A percentile compares a stretch with the other conserved stretches of the same genome.
These are phyloP conservation scores for Podospora tetraspora DNA, from an alignment of 495 filamentous ascomycete genomes.

Conservation along the genomic window DNA sequence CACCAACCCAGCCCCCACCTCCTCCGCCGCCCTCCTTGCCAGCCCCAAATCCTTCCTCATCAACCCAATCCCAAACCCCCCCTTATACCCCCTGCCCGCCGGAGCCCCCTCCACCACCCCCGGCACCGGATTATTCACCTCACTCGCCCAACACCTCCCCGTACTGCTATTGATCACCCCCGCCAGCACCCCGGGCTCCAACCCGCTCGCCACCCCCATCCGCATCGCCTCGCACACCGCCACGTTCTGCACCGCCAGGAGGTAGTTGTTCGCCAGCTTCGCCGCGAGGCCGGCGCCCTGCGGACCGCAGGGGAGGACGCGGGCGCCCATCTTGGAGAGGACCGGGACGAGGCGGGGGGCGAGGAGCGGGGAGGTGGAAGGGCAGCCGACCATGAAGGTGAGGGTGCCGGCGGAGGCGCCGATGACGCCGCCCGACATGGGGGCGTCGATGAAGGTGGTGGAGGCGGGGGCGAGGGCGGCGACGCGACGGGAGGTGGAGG, in stretches of 20 bases:
- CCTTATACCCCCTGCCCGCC: slow-evolving; percentile 66
- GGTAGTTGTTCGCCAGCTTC: slow-evolving; percentile 92
- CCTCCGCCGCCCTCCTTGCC: slow-evolving; percentile 65
- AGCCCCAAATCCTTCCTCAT: slow-evolving; percentile 81
- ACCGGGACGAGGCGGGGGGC: slow-evolving; percentile 52
- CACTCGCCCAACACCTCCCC: slow-evolving; percentile 85
- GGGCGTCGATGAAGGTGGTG: slow-evolving; percentile 68
- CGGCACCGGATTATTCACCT: slow-evolving; percentile 88
- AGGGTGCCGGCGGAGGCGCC: slow-evolving; percentile 69
- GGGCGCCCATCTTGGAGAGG: slow-evolving; percentile 74
- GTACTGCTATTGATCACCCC: slow-evolving; percentile 80
- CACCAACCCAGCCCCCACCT: slow-evolving; percentile 60
- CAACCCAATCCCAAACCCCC: slow-evolving; percentile 76
- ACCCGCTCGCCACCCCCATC: slow-evolving; percentile 75
- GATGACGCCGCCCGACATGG: slow-evolving; percentile 83
- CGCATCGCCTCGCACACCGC: slow-evolving; percentile 92
- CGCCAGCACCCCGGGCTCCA: slow-evolving; percentile 73
- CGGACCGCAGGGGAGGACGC: slow-evolving; percentile 71
- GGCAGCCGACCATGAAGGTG: slow-evolving; percentile 76
- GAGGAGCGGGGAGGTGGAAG: slow-evolving; percentile 51
- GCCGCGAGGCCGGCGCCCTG: slow-evolving; percentile 77
- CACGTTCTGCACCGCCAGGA: slow-evolving; percentile 87
- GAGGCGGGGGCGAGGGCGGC: slow-evolving; percentile 54
- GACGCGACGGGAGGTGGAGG: slow-evolving; percentile 64
- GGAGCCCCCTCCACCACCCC: slow-evolving; percentile 72